Conservation (phyloP, 2,329 filamentous ascomycete species). For the Orbilia brochopaga region DNA sequence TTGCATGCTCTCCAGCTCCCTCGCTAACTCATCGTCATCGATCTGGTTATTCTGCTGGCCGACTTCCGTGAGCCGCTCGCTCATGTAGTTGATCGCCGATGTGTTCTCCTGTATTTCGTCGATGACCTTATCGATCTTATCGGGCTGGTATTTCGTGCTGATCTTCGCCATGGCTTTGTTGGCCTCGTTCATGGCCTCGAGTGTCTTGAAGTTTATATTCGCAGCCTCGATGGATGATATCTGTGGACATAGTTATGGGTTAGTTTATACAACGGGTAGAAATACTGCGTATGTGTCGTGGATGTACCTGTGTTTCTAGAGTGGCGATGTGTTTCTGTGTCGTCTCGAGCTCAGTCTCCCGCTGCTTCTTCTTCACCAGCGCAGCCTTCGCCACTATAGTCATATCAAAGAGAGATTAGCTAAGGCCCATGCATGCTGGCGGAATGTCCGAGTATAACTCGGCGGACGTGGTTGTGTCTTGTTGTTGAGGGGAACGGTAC, state of each 20-base stretch:
- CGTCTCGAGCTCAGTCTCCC: conserved; percentile 89
- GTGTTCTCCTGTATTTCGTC: conserved; percentile 91
- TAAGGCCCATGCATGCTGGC: not conserved
- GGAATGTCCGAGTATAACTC: not conserved
- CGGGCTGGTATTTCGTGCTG: conserved; percentile 85
- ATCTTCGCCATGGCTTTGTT: conserved; percentile 91
- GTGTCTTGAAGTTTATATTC: conserved; percentile 97
- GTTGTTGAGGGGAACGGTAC: conserved; percentile 61
- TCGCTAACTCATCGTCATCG: conserved; percentile 85
- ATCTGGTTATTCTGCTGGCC: conserved; percentile 67
- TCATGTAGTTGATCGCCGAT: conserved; percentile 90
- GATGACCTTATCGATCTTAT: conserved; percentile 71
- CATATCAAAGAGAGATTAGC: not conserved
- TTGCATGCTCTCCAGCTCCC: conserved; percentile 82
- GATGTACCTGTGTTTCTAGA: conserved; percentile 75
- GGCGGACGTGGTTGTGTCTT: conserved; percentile 57
- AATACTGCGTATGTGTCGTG: not conserved
- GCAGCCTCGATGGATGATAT: conserved; percentile 97
- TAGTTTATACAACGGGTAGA: not conserved
- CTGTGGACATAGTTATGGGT: conserved; percentile 7
- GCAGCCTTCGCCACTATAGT: conserved; percentile 82
- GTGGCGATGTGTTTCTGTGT: conserved; percentile 88
- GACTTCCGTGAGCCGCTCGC: conserved; percentile 77
- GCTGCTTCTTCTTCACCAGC: conserved; percentile 89
- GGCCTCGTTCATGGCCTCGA: conserved; percentile 91